These are phyloP conservation scores for Neostapfia colusana DNA, from an alignment of 176 grass and related monocot species.

Conservation along the genomic window DNA sequence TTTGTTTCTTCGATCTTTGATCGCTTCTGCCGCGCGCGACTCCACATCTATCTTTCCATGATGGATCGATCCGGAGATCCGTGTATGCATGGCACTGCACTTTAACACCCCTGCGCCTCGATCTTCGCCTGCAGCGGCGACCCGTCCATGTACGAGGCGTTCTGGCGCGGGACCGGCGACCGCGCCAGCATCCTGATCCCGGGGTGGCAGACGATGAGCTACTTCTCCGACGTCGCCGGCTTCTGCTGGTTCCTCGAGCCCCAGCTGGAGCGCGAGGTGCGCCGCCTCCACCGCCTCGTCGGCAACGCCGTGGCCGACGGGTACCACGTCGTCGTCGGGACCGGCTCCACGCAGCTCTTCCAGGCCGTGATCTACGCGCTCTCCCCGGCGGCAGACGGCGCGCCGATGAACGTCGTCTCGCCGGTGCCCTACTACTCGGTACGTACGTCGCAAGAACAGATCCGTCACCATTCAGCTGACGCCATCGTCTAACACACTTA, in stretches of 20 bases:
- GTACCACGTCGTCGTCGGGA: constrained; percentile 60
- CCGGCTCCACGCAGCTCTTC: constrained; percentile 77
- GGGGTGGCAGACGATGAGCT: constrained; percentile 67
- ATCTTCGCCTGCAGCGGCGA: constrained; percentile 63
- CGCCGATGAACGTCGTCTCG: constrained; percentile 63
- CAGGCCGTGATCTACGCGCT: constrained; percentile 75
- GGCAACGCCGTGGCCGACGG: constrained; percentile 59
- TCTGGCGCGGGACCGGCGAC: constrained; percentile 54
- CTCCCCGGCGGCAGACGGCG: not conserved
- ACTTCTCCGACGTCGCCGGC: constrained; percentile 58
- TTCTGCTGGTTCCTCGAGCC: constrained; percentile 78
- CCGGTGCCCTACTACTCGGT: constrained; percentile 68
- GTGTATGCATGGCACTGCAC: not conserved
- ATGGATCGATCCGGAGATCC: not conserved
- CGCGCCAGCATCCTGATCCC: constrained; percentile 54
- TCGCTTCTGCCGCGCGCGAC: no score
- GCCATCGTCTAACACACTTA: no score
- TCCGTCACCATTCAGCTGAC: not conserved
- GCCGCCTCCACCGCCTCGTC: constrained; percentile 64
- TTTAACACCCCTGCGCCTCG: no score
- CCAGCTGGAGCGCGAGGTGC: constrained; percentile 49
- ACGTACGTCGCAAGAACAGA: not conserved
- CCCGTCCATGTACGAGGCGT: constrained; percentile 62
- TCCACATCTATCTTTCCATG: not conserved
- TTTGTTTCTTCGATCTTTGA: not conserved